A percentile compares a stretch with the other conserved stretches of the same genome.
phyloP scores from a whole-genome alignment of 257 asterid genomes.

The Nicotiana undulata region DNA sequence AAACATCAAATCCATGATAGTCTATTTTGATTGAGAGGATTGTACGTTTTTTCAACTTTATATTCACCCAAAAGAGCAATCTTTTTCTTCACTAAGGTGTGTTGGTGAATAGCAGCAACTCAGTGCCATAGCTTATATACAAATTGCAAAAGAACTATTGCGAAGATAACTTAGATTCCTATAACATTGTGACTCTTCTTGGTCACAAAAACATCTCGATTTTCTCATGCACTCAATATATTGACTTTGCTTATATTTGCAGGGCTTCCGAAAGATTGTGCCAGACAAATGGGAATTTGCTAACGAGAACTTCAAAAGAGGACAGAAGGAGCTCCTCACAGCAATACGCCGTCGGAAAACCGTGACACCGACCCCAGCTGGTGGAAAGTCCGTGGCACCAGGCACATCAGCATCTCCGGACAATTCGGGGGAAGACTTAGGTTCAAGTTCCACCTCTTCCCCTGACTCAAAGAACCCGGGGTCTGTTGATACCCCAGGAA shows the following conservation, averaged over 20 bases:
- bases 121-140: background rate
- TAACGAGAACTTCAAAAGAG: slow-evolving; percentile 67
- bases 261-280: slow-evolving; percentile 80
- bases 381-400: slow-evolving; percentile 20
- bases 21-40: background rate
- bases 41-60: too few relatives aligned
- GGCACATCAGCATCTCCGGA: slow-evolving; percentile 28
- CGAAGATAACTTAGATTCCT: background rate
- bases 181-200: background rate
- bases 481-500: slow-evolving; percentile 40
- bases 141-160: background rate
- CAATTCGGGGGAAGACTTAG: slow-evolving; percentile 54
- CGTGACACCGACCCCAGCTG: slow-evolving; percentile 1
- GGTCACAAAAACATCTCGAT: background rate
- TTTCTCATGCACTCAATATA: background rate
- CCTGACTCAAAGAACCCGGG: slow-evolving; percentile 54
- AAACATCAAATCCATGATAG: background rate
- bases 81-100: background rate
- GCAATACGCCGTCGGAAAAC: slow-evolving; percentile 69
- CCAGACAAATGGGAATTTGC: slow-evolving; percentile 96
- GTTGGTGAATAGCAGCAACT: background rate
- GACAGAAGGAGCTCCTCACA: slow-evolving; percentile 50
- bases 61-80: background rate
- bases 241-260: background rate
- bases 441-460: slow-evolving; percentile 67